Base-by-base conservation (phyloP, 352 stramenopile species). In the Phytophthora aleatoria region DNA sequence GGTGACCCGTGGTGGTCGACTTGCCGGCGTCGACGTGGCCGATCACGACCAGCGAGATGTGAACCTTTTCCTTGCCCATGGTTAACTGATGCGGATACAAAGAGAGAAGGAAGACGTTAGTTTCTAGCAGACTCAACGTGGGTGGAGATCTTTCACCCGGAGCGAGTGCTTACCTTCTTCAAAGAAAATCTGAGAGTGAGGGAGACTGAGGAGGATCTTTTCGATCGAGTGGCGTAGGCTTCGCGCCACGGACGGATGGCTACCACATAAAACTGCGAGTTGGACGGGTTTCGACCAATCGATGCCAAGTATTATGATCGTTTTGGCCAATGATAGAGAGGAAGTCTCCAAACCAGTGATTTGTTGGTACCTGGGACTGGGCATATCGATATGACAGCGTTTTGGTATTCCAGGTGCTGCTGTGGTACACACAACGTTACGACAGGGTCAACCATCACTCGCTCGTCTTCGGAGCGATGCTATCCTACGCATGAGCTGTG, bases 11-110 rank as follows among this genome's bases (percentile, higher is more conserved):
- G 42, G 95, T 99, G 30, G 98, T 99, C 50, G 97, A 99, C 87
- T 99, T 99, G 59, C 98, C 97, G 81, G 94, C 87, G 92, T 99
- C 92, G 74, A 98, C 87, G 85, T 99, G 96, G 38, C 96, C 96
- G 66, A 98, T 98, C 45, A 98, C 93, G 48, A 98, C 92, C 35
- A 98, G 75, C 71, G 89, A 97, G 67, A 98, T 83, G 64, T 95
- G 88, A 41, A 60, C n/a, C 64, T 97, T 97, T 67, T 91, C 79
- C 57, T 90, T 88, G 61, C 63, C 78, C 69, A 85, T 83, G 45
- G 51, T 81, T 67, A 57, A 57, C 60, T 68, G 45, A 26, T 9
- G 24, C 2, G 42, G 4, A 47, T 24, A 57, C 31, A 20, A 27
- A 36, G 13, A 24, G 16, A 30, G 20, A 27, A 30, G 33, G 28